Evolutionary conservation across 805 yeast genomes (phyloP), one percentile per base, ranked within the genome.

Genomic region (Vanderwaltozyma polyspora): DNA sequence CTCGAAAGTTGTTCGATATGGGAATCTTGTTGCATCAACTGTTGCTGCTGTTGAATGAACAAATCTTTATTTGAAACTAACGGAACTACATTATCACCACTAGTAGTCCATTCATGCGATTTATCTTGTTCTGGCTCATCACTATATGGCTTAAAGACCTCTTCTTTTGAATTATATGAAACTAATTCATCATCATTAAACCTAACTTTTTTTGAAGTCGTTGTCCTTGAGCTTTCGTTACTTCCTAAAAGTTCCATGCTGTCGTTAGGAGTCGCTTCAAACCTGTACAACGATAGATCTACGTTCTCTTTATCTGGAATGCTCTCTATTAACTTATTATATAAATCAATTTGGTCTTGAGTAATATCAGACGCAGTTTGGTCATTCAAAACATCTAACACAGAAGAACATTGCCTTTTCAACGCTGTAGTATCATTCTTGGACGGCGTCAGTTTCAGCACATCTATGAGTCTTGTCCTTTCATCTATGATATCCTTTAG

Each of bases 41-140:
- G 66, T 38, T 70, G 74, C 36, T 71, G 71, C 36, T 74, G 70
- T 35, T 59, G 61, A 9, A 52, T 48, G 22, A 63, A 61, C 3
- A 65, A 15, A 5, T 60, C 64, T 22, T 54, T 57, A 34, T 64
- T 66, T 1, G 64, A 43, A 8, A 49, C 27, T 8, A 35, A 10
- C 4, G 35, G 25, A 7, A 21, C 14, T 14, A 24, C 11, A 28
- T 35, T 14, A 10, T 12, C 15, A 9, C 12, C 10, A 7, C 18
- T 17, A 11, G 13, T 15, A 10, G 16, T 6, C 8, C 13, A 10
- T 25, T 31, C 11, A 3, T 15, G n/a, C 6, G 7, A 21, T 21
- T 21, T 10, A 21, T 21, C 10, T 21, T 21, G 23, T 7, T 14
- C 11, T 18, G 25, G 25, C 13, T 45, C 42, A 33, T 55, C 60